Conservation (phyloP, 2,329 filamentous ascomycete species). For the Sphaerulina populicola region DNA sequence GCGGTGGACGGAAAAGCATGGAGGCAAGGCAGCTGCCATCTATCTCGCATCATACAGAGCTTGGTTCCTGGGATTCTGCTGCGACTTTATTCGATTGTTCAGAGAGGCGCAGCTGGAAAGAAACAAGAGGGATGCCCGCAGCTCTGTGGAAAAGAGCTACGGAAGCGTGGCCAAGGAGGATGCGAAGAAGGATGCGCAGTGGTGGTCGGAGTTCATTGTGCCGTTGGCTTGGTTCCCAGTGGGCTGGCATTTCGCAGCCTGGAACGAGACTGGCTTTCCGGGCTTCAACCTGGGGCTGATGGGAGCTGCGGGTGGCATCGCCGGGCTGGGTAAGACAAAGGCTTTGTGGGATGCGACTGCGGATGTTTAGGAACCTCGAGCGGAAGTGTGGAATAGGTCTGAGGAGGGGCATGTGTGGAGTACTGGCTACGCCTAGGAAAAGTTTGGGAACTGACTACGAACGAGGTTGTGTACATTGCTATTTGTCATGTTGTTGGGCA, state of each 20-base stretch:
- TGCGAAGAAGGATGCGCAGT: constrained; percentile 36
- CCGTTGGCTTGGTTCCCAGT: constrained; percentile 40
- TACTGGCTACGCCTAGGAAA: too few relatives aligned
- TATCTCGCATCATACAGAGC: constrained; percentile 38
- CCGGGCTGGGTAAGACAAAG: constrained; percentile 32
- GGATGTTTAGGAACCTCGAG: constrained; percentile 8
- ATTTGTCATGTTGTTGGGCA: too few relatives aligned
- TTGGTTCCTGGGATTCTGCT: constrained; percentile 38
- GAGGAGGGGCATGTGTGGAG: background rate
- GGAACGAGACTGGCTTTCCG: constrained; percentile 34
- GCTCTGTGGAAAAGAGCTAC: constrained; percentile 21
- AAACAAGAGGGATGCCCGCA: constrained; percentile 27
- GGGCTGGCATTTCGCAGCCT: constrained; percentile 35
- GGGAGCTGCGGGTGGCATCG: constrained; percentile 37
- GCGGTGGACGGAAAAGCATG: constrained; percentile 29
- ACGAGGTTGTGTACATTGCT: background rate
- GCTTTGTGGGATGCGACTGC: constrained; percentile 32
- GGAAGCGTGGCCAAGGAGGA: constrained; percentile 30
- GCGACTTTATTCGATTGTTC: constrained; percentile 38
- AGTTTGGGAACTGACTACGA: too few relatives aligned
- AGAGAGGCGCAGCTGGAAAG: constrained; percentile 38
- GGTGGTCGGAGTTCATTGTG: constrained; percentile 39
- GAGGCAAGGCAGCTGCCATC: constrained; percentile 32
- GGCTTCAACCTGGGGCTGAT: constrained; percentile 40
- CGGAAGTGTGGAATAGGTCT: background rate